phyloP scores from a whole-genome alignment of 1,284 basidiomycete genomes.

The Sparassis latifolia region DNA sequence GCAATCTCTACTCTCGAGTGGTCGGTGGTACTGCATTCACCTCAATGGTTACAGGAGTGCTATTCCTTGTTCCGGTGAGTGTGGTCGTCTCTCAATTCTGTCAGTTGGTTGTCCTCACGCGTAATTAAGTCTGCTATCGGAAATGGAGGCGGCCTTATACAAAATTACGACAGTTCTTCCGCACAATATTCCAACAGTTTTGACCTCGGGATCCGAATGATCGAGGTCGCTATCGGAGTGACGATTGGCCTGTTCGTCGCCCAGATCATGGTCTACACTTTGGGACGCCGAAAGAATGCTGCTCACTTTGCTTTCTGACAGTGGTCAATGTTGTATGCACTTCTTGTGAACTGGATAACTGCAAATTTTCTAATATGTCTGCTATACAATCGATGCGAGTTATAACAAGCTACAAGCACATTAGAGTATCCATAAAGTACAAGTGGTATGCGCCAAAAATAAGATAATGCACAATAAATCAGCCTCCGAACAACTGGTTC shows the following conservation, averaged over 20 bases:
- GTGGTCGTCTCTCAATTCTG: background rate
- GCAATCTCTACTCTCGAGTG: constrained; percentile 75
- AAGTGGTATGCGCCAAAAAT: constrained; percentile 2
- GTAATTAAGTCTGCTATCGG: constrained; percentile 69
- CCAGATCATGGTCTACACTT: constrained; percentile 71
- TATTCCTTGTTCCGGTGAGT: constrained; percentile 77
- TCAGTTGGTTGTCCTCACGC: background rate
- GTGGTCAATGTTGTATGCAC: background rate
- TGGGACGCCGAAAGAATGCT: constrained; percentile 67
- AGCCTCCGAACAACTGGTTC: constrained; percentile 54
- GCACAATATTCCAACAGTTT: constrained; percentile 67
- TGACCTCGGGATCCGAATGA: constrained; percentile 68
- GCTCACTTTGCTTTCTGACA: constrained; percentile 72
- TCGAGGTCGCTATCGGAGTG: constrained; percentile 82
- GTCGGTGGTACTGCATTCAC: constrained; percentile 81
- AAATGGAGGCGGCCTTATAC: constrained; percentile 76
- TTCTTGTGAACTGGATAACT: constrained; percentile 1
- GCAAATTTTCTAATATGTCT: background rate
- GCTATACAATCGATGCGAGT: background rate
- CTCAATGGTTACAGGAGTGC: constrained; percentile 82
- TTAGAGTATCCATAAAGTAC: background rate
- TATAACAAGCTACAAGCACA: background rate
- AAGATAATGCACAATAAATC: constrained; percentile 16
- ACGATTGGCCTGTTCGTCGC: constrained; percentile 80
- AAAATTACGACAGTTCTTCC: constrained; percentile 55